Conservation (phyloP, 2,329 filamentous ascomycete genomes). For the Colletotrichum somersetense region DNA sequence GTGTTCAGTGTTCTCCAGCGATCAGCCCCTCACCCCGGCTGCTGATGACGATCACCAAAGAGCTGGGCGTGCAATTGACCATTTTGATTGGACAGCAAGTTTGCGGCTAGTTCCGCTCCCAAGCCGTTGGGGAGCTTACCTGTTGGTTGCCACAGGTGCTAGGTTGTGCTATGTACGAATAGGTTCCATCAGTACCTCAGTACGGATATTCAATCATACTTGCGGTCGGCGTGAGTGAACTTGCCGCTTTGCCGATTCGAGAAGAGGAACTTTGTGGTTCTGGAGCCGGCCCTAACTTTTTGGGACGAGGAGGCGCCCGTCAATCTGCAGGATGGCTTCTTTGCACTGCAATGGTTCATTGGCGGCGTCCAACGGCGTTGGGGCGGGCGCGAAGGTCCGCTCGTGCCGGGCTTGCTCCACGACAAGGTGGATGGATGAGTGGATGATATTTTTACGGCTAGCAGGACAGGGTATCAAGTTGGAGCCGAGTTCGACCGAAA, state of each 20-base stretch:
- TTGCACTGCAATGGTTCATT: conserved; percentile 11
- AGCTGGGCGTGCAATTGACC: conserved; percentile 32
- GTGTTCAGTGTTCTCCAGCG: conserved; percentile 16
- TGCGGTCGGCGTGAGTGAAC: neutral
- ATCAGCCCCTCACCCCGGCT: conserved; percentile 28
- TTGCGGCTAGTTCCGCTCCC: conserved; percentile 31
- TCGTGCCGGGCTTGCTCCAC: conserved; percentile 21
- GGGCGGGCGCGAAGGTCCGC: conserved; percentile 29
- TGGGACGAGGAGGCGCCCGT: neutral
- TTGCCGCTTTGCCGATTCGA: conserved; percentile 23
- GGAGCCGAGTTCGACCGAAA: conserved; percentile 22
- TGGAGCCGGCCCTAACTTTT: neutral
- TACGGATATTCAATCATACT: neutral
- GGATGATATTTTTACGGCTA: conserved; percentile 19
- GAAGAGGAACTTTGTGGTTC: too few species aligned
- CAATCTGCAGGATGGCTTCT: conserved; percentile 32
- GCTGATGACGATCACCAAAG: conserved; percentile 31
- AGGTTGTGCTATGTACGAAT: conserved; percentile 3
- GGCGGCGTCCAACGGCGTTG: conserved; percentile 12
- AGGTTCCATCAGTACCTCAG: too few species aligned
- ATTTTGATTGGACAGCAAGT: conserved; percentile 30
- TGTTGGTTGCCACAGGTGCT: conserved; percentile 17
- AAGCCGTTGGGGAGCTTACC: conserved; percentile 31
- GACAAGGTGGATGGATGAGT: neutral
- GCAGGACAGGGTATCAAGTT: conserved; percentile 11